Evolutionary conservation across 352 stramenopile genomes (phyloP), one percentile per base, ranked within the genome.

Genomic region (Phytophthora colocasiae): DNA sequence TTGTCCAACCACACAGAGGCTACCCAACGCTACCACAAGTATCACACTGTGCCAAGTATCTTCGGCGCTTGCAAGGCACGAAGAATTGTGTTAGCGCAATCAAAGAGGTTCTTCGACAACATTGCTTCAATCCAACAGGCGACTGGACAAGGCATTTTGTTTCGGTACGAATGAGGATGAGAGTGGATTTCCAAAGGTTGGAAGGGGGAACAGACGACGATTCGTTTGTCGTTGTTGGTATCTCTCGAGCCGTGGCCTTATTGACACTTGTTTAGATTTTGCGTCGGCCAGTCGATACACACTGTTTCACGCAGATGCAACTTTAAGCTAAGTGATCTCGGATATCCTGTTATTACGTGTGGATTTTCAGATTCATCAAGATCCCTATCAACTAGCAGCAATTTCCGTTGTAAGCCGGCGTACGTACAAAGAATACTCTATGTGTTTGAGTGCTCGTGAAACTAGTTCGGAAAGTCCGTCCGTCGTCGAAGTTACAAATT

Each of bases 321-420:
- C 56, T 4, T 57, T 4, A 64, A 64, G 19, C 36, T 50, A 8
- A 69, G 51, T 6, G 59, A 62, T 12, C 15, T 58, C 0, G 34
- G 34, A 0, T 63, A 62, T 55, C 51, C 50, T 24, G 50, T 59
- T 2, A 63, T 63, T 38, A 63, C 44, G 2, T 63, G 51, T n/a
- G 50, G 60, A 6, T 69, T 62, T 15, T 63, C 60, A 7, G 36
- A 69, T 39, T 36, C 43, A 3, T 22, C 38, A 6, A 24, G 59
- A 17, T 32, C 27, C n/a, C 6, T 60, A 61, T 8, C 59, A 67
- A 9, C 43, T 67, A 9, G 51, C 50, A 11, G 51, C 45, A 6
- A 63, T 69, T 11, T 62, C 63, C 39, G 38, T 62, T 2, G 45
- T 58, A 4, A 69, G 31, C 34, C 52, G 60, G 2, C 22, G 51